Base-by-base conservation (phyloP, 2,329 filamentous ascomycete species). In the Aureobasidium leucospermi region DNA sequence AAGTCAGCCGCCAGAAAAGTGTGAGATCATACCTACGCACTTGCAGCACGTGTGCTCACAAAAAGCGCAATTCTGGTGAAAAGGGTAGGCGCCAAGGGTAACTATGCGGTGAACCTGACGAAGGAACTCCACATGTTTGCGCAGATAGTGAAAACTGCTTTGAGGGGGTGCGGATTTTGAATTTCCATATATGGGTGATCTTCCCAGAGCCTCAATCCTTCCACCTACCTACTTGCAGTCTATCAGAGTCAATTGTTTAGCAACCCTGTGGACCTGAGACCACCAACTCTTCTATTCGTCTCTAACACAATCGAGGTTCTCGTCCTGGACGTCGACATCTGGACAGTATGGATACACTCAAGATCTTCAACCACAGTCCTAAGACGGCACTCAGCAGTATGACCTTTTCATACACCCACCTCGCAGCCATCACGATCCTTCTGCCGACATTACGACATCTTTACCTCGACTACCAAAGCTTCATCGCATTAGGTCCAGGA, bases 401-500 rank as follows among this genome's bases (percentile, higher is more conserved):
- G 19, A 41, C 36, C 36, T 31, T 52, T 7, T 58, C 55, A 16
- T 58, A 31, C 23, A 29, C 43, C 2, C 55, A 58, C 23, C 55
- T 58, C 8, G 55, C 43, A 13, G 57, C 56, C 29, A 67, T 36
- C 69, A 7, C 81, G 81, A 15, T 67, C 76, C 61, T 68, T 64
- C n/a, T 70, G 64, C 61, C 68, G 77, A 61, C 53, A n/a, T 36
- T 63, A 39, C 56, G 59, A 42, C 52, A 63, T 34, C 73, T 89
- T 66, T 83, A 84, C 68, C 83, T 84, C 68, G 88, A 93, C 76
- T 94, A 90, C 73, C 76, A 79, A 57, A 87, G 86, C 70, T 94
- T 90, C 73, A 76, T 93, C 63, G 82, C 82, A 41, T 83, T 95
- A 19, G 90, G 90, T 0, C 89, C 89, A 0, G 90, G 90, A 28